These are phyloP conservation scores for Populus tremula DNA, from an alignment of 345 rosid genomes.

Conservation along the genomic window DNA sequence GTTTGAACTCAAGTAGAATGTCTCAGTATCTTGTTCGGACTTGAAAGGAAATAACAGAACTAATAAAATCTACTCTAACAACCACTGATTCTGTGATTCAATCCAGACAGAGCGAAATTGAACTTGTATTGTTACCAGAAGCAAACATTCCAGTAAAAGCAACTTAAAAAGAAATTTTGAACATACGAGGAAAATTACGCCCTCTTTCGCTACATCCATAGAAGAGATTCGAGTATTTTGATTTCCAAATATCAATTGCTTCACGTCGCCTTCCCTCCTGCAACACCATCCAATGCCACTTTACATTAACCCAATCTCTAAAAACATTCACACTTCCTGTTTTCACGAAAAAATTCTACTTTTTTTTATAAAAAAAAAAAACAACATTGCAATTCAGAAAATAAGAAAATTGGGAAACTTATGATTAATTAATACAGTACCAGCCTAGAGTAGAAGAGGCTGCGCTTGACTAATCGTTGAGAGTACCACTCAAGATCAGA, in stretches of 20 bases:
- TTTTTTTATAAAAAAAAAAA: too few species aligned
- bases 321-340: not conserved
- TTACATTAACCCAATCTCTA: not conserved
- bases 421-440: conserved; percentile 30
- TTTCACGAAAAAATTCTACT: too few species aligned
- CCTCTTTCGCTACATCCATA: conserved; percentile 86
- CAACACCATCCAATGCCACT: not conserved
- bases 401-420: not conserved
- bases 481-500: conserved; percentile 98
- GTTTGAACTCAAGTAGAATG: not conserved
- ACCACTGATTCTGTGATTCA: not conserved
- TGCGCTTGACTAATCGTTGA: conserved; percentile 61
- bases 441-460: conserved; percentile 45
- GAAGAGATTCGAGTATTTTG: conserved; percentile 55
- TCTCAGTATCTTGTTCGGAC: not conserved
- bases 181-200: conserved; percentile 63
- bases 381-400: not conserved
- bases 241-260: conserved; percentile 86
- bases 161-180: not conserved
- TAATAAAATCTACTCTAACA: not conserved
- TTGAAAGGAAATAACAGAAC: not conserved
- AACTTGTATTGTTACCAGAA: not conserved
- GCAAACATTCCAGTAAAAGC: not conserved
- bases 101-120: not conserved
- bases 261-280: conserved; percentile 54